Conservation (phyloP, 441 rosid genomes). For the Aleurites moluccanus region DNA sequence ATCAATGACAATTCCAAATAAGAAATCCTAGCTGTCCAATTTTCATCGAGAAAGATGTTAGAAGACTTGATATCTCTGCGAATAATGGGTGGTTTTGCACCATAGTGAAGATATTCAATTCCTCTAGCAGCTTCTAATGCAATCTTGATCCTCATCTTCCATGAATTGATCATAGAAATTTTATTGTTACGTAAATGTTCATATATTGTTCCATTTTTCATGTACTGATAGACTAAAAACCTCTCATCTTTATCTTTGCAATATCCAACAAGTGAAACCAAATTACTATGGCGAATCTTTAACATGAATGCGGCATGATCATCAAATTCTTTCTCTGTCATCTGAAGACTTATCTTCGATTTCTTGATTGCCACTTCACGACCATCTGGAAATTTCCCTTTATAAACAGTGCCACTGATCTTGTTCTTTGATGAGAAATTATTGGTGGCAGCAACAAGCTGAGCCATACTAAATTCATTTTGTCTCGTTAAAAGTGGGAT, state of each 20-base stretch:
- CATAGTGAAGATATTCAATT: slow-evolving; percentile 78
- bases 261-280: slow-evolving; percentile 75
- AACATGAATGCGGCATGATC: slow-evolving; percentile 66
- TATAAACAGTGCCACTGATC: neutral
- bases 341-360: slow-evolving; percentile 56
- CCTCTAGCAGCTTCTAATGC: slow-evolving; percentile 85
- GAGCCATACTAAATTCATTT: slow-evolving; percentile 39
- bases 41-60: slow-evolving; percentile 58
- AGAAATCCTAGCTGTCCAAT: slow-evolving; percentile 75
- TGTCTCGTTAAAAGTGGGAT: neutral
- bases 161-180: slow-evolving; percentile 55
- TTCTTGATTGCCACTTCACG: slow-evolving; percentile 77
- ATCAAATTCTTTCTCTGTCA: slow-evolving; percentile 65
- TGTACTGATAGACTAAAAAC: slow-evolving; percentile 73
- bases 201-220: slow-evolving; percentile 74
- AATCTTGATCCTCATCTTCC: slow-evolving; percentile 77
- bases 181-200: slow-evolving; percentile 62
- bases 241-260: slow-evolving; percentile 71
- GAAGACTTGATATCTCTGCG: slow-evolving; percentile 83
- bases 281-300: slow-evolving; percentile 73
- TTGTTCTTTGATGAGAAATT: neutral
- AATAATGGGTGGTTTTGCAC: slow-evolving; percentile 76
- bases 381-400: neutral
- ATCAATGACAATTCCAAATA: slow-evolving; percentile 74
- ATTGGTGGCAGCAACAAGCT: slow-evolving; percentile 17